Evolutionary conservation across 2,329 filamentous ascomycete genomes (phyloP).

Genomic region (Sporothrix brunneoviolacea): DNA sequence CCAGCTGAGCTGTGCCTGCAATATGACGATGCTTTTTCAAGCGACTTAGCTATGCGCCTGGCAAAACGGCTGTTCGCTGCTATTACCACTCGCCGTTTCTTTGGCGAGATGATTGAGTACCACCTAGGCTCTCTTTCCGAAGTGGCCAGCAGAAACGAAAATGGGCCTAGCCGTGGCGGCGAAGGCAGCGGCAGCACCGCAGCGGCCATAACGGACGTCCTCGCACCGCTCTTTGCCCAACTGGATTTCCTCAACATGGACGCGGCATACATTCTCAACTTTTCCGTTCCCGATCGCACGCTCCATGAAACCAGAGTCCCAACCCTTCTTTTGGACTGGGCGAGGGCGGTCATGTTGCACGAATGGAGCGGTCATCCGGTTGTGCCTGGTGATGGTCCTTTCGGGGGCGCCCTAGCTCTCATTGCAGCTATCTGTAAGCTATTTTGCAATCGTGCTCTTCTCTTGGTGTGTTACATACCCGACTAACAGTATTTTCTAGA

Average conservation of each 20-base stretch:
- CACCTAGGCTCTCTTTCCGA: too few species aligned
- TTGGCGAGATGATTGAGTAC: slow-evolving; percentile 42
- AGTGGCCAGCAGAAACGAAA: too few species aligned
- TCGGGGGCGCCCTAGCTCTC: slow-evolving; percentile 70
- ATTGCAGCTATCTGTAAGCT: slow-evolving; percentile 65
- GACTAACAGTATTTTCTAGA: slow-evolving; percentile 37
- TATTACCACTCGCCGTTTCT: slow-evolving; percentile 46
- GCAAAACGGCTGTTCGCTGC: slow-evolving; percentile 53
- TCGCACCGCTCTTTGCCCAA: slow-evolving; percentile 44
- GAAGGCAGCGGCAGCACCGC: not conserved
- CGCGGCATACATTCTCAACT: slow-evolving; percentile 39
- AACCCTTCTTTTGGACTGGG: slow-evolving; percentile 61
- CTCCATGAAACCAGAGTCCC: slow-evolving; percentile 52
- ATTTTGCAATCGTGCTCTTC: not conserved
- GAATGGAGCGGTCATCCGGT: slow-evolving; percentile 74
- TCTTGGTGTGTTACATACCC: not conserved
- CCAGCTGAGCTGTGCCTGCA: slow-evolving; percentile 46
- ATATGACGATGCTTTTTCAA: slow-evolving; percentile 57
- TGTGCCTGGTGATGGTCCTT: slow-evolving; percentile 61
- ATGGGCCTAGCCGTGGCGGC: too few species aligned
- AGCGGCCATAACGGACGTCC: slow-evolving; percentile 33
- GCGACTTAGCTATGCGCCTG: slow-evolving; percentile 53
- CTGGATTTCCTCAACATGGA: slow-evolving; percentile 45
- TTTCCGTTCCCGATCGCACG: slow-evolving; percentile 44
- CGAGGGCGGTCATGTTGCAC: slow-evolving; percentile 65